Evolutionary conservation across 2,329 filamentous ascomycete species (phyloP).

Genomic region (Ophiostoma sp.): DNA sequence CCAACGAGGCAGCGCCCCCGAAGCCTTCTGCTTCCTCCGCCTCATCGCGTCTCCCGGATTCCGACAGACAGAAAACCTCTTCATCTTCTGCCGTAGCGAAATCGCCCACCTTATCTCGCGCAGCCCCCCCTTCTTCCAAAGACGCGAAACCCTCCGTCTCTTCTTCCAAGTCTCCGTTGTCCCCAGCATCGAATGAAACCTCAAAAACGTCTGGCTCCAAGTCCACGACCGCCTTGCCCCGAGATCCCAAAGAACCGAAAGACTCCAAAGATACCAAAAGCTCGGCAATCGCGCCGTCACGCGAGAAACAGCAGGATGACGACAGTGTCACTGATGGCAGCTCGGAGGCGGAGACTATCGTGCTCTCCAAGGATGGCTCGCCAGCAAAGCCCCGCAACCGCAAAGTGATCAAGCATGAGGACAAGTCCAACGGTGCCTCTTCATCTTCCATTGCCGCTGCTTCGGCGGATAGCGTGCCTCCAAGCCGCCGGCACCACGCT

Average conservation of each 20-base stretch:
- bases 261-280: conserved; percentile 15
- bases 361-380: conserved; percentile 55
- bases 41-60: conserved; percentile 34
- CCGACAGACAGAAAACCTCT: conserved; percentile 34
- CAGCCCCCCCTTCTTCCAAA: conserved; percentile 16
- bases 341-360: conserved; percentile 68
- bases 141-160: conserved; percentile 18
- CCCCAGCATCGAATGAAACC: conserved; percentile 17
- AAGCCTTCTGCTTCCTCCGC: conserved; percentile 52
- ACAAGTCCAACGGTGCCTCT: conserved; percentile 49
- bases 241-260: conserved; percentile 28
- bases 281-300: conserved; percentile 30
- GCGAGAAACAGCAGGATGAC: conserved; percentile 39
- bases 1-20: conserved; percentile 56
- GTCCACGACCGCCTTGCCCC: conserved; percentile 29
- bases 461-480: background rate
- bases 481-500: conserved; percentile 20
- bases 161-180: background rate
- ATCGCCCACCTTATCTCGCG: conserved; percentile 25
- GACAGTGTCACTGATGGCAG: conserved; percentile 50
- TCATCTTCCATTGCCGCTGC: conserved; percentile 2
- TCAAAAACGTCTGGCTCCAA: conserved; percentile 3
- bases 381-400: conserved; percentile 51
- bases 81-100: conserved; percentile 28
- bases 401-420: conserved; percentile 60